Evolutionary conservation across 352 stramenopile species (phyloP).

Genomic region (Phytopythium kandeliae): DNA sequence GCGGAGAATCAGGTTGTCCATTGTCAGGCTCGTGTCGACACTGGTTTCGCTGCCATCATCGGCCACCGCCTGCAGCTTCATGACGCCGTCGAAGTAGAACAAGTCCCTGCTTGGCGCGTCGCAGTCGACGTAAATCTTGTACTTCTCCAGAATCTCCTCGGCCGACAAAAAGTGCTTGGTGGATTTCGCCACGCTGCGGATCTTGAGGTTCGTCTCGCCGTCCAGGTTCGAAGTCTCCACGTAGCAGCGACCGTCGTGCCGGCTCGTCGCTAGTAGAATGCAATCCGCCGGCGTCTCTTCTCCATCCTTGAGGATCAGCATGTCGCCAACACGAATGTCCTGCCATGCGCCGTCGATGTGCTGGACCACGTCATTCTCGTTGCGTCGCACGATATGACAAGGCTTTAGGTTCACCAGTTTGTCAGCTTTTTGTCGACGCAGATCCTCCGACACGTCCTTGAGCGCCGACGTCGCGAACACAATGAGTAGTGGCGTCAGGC

Average conservation of each 20-base stretch:
- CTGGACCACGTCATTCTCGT: conserved; percentile 44
- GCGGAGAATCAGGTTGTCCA: conserved; percentile 85
- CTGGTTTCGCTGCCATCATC: conserved; percentile 16
- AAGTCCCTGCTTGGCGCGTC: conserved; percentile 82
- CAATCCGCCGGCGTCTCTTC: conserved; percentile 82
- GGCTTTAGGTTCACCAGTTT: conserved; percentile 71
- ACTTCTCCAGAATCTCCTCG: conserved; percentile 64
- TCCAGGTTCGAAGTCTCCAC: conserved; percentile 86
- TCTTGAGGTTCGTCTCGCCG: conserved; percentile 87
- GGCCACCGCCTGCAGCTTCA: conserved; percentile 30
- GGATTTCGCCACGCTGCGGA: conserved; percentile 66
- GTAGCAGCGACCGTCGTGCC: conserved; percentile 72
- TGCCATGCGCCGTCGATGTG: conserved; percentile 77
- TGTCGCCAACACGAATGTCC: conserved; percentile 79
- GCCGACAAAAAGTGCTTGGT: conserved; percentile 73
- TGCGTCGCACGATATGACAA: conserved; percentile 64
- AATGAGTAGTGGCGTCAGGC: conserved; percentile 80
- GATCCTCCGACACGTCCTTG: conserved; percentile 82
- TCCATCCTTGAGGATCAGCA: conserved; percentile 76
- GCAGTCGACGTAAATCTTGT: conserved; percentile 68
- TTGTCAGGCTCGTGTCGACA: conserved; percentile 59
- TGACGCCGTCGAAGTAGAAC: conserved; percentile 80
- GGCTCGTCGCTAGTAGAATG: conserved; percentile 71
- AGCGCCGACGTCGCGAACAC: conserved; percentile 87
- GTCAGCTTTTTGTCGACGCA: conserved; percentile 76